These are phyloP conservation scores for Plasmodium falciparum DNA, from an alignment of 169 alveolate species.

Conservation along the genomic window DNA sequence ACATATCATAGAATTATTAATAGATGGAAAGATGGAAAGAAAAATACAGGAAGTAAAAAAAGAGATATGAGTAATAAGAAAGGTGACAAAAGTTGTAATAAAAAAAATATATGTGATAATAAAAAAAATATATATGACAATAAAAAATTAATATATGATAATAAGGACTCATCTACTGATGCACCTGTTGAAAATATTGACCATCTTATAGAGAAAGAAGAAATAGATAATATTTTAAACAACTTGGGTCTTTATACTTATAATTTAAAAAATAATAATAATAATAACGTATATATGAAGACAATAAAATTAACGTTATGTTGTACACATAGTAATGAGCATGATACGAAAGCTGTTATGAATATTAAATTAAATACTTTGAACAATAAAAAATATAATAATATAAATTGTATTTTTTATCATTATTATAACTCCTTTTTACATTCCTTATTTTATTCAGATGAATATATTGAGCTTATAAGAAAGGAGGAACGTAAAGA, in stretches of 20 bases:
- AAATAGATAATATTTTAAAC: not conserved
- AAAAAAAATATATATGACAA: not conserved
- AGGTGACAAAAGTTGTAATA: no score
- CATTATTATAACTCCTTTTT: slow-evolving; percentile 40
- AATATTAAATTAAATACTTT: slow-evolving; percentile 20
- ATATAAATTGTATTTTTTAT: slow-evolving; percentile 21
- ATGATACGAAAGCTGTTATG: slow-evolving; percentile 26
- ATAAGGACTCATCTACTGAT: not conserved
- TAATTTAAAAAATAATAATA: not conserved
- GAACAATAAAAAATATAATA: slow-evolving; percentile 11
- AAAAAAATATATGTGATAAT: no score
- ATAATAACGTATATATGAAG: slow-evolving; percentile 11
- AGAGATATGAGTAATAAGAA: no score
- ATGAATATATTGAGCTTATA: slow-evolving; percentile 1
- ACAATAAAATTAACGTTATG: slow-evolving; percentile 23
- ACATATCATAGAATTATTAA: no score
- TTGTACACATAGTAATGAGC: slow-evolving; percentile 18
- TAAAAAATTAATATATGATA: not conserved
- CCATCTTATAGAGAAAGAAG: not conserved
- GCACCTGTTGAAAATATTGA: not conserved
- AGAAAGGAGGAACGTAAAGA: slow-evolving; percentile 5
- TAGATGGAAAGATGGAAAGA: no score
- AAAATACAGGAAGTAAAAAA: no score
- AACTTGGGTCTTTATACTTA: slow-evolving; percentile 12
- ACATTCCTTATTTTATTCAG: slow-evolving; percentile 30